A percentile compares a stretch with the other conserved stretches of the same genome.
Conservation (phyloP, 225 moss, liverwort and hornwort genomes). For the Climacium dendroides region DNA sequence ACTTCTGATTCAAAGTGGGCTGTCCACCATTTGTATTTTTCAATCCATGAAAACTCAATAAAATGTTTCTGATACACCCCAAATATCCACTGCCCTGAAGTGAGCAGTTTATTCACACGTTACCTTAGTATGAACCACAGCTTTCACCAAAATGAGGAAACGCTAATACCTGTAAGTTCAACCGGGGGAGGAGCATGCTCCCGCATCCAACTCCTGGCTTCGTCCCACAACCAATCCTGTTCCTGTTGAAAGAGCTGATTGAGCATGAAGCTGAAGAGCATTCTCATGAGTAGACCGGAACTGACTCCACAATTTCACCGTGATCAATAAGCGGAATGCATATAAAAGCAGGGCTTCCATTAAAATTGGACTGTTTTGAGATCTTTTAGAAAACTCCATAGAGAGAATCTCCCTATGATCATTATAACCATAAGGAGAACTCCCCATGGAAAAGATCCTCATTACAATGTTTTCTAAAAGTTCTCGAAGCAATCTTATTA, state of each 20-base stretch:
- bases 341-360: neutral
- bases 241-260: slow-evolving; percentile 12
- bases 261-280: neutral
- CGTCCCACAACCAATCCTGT: slow-evolving; percentile 51
- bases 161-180: neutral
- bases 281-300: neutral
- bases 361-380: neutral
- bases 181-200: slow-evolving; percentile 12
- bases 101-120: neutral
- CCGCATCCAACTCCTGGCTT: slow-evolving; percentile 26
- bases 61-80: neutral
- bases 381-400: neutral
- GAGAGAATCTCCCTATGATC: too few species aligned
- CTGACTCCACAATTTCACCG: neutral
- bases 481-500: neutral
- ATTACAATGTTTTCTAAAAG: neutral
- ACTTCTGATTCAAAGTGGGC: neutral
- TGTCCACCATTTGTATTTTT: neutral
- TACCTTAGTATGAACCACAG: neutral
- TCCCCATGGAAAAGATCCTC: neutral
- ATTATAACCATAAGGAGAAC: neutral
- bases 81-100: neutral
- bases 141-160: neutral
- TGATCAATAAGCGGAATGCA: neutral
- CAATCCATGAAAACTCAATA: neutral